These are phyloP conservation scores for Carallia pectinifolia DNA, from an alignment of 345 rosid genomes.

Conservation along the genomic window DNA sequence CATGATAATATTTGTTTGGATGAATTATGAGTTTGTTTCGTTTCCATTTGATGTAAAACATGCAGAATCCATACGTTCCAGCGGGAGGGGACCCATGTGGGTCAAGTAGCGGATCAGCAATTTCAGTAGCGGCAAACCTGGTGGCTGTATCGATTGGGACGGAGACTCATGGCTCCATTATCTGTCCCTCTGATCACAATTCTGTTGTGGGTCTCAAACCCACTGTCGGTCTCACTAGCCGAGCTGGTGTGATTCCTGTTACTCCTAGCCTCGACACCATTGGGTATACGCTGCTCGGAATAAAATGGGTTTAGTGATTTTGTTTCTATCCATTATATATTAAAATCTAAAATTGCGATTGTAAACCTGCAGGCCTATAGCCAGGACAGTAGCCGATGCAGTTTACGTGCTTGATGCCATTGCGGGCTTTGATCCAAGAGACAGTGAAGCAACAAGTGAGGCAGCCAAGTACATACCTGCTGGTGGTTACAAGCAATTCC, in stretches of 20 bases:
- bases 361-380: constrained; percentile 20
- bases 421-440: constrained; percentile 33
- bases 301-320: no score
- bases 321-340: no score
- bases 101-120: constrained; percentile 26
- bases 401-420: constrained; percentile 32
- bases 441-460: constrained; percentile 21
- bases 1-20: not conserved
- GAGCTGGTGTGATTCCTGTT: constrained; percentile 26
- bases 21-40: not conserved
- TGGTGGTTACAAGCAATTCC: constrained; percentile 40
- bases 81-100: constrained; percentile 19
- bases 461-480: constrained; percentile 26
- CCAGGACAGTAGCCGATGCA: constrained; percentile 37
- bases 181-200: constrained; percentile 23
- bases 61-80: constrained; percentile 16
- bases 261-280: constrained; percentile 29
- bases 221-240: constrained; percentile 29
- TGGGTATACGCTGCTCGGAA: constrained; percentile 13
- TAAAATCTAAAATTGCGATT: not conserved
- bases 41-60: constrained; percentile 8
- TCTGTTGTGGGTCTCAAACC: constrained; percentile 34
- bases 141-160: constrained; percentile 25
- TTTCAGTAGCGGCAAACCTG: constrained; percentile 33
- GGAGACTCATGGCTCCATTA: constrained; percentile 24